Base-by-base conservation (phyloP, 2,329 filamentous ascomycete species). In the Hypomyces rosellus region DNA sequence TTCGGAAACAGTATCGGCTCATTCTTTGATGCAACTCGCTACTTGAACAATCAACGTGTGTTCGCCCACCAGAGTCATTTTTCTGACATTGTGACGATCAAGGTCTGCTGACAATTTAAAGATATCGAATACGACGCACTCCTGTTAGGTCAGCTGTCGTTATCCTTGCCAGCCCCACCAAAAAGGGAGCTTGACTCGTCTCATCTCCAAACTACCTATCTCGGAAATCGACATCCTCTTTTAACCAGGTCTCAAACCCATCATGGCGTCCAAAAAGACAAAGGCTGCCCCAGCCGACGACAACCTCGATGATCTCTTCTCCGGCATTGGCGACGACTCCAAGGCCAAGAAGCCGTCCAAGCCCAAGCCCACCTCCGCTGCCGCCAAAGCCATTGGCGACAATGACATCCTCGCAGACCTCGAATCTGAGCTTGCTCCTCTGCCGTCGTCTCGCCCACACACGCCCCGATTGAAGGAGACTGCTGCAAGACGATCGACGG, bases 401-500 rank as follows among this genome's bases (percentile, higher is more conserved):
- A 79, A 88, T 59, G 90, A 96, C 65, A 82, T 92, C 51, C 79
- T 97, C 37, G 90, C 90, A 55, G 91, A 96, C 61, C 81, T 97
- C 54, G 89, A 95, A 66, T 70, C 67, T 59, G 70, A 81, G 64
- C 81, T 95, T 40, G 88, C 82, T 61, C 77, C 81, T 48, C 83
- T 88, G 66, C 76, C 85, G 63, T 79, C 88, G 33, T 84, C 84
- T 56, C 84, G 91, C 44, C 88, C 92, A 14, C 85, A 88, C 61
- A 97, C 92, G 1, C 93, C 92, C 37, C 86, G 88, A 59, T 67
- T 82, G 64, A 79, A 81, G 58, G 81, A 77, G 54, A 68, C 73
- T 50, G 67, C 70, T 15, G 64, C 69, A 36, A 69, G 69, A 56
- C 64, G 68, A 33, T 72, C 74, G 42, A 69, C 76, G 33, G 75